These are phyloP conservation scores for Tetradesmus obliquus DNA, from an alignment of 139 green algal genomes.

Conservation along the genomic window DNA sequence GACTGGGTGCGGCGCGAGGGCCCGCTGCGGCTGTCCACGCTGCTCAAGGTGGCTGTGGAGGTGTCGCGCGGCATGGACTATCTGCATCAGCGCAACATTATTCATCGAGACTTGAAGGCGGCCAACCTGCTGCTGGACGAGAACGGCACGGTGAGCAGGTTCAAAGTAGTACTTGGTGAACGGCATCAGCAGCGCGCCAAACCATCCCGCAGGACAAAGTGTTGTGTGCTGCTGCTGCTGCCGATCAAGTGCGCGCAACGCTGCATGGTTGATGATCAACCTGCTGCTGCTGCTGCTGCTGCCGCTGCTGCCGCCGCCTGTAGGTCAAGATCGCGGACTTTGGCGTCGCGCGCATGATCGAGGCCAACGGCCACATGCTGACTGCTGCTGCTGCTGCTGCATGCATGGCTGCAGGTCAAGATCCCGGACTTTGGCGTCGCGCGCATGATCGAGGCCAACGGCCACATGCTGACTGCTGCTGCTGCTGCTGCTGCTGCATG, in stretches of 20 bases:
- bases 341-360: constrained; percentile 95
- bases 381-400: background rate
- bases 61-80: constrained; percentile 99
- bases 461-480: constrained; percentile 80
- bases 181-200: too few relatives aligned
- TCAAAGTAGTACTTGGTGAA: too few relatives aligned
- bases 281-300: background rate
- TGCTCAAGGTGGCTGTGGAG: constrained; percentile 90
- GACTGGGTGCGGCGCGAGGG: constrained; percentile 87
- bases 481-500: background rate
- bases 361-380: constrained; percentile 87
- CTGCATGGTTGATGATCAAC: too few relatives aligned
- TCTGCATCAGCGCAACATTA: constrained; percentile 98
- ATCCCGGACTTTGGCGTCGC: constrained; percentile 99
- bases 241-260: too few relatives aligned
- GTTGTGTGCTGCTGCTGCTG: too few relatives aligned
- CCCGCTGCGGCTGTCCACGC: constrained; percentile 31
- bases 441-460: constrained; percentile 85
- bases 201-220: too few relatives aligned
- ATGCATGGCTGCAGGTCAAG: constrained; percentile 78
- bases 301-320: background rate
- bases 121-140: constrained; percentile 99
- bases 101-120: constrained; percentile 91
- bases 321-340: constrained; percentile 96
- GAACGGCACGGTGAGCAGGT: constrained; percentile 79